phyloP scores from a whole-genome alignment of 2,329 filamentous ascomycete genomes.

The Meredithiella fracta region DNA sequence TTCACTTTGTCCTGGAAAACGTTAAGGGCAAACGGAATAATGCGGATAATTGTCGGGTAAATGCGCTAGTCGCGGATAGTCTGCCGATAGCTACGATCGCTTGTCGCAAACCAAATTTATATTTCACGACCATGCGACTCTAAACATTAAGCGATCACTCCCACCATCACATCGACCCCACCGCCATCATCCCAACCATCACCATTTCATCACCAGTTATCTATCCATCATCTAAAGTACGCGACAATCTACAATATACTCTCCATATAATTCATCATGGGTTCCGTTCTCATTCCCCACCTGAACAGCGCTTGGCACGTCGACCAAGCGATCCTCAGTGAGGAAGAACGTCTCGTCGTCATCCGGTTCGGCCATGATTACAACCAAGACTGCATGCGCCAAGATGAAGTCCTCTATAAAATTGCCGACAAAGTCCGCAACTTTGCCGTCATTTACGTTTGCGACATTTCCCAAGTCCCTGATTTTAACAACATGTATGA shows the following conservation, averaged over 20 bases:
- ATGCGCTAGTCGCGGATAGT: neutral
- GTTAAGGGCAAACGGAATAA: neutral
- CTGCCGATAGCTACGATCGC: neutral
- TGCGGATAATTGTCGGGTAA: neutral
- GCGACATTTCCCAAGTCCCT: conserved; percentile 78
- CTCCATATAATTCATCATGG: conserved; percentile 36
- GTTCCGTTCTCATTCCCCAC: conserved; percentile 84
- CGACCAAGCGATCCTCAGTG: conserved; percentile 81
- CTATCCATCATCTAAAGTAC: neutral
- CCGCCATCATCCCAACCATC: neutral
- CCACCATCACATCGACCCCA: neutral
- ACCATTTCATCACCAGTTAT: neutral
- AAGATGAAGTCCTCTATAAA: conserved; percentile 54
- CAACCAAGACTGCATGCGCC: conserved; percentile 49
- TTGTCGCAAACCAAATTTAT: neutral
- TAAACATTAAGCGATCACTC: neutral
- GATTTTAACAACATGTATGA: conserved; percentile 97
- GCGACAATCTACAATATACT: neutral
- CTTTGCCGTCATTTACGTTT: conserved; percentile 83
- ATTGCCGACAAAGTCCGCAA: conserved; percentile 90
- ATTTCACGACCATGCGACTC: neutral
- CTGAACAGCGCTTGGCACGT: conserved; percentile 92
- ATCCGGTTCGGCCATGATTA: conserved; percentile 85
- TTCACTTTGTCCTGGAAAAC: conserved; percentile 1
- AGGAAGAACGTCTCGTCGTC: conserved; percentile 83